Evolutionary conservation across 2,329 filamentous ascomycete genomes (phyloP), one percentile per base, ranked within the genome.

Genomic region (Fusarium zealandicum): DNA sequence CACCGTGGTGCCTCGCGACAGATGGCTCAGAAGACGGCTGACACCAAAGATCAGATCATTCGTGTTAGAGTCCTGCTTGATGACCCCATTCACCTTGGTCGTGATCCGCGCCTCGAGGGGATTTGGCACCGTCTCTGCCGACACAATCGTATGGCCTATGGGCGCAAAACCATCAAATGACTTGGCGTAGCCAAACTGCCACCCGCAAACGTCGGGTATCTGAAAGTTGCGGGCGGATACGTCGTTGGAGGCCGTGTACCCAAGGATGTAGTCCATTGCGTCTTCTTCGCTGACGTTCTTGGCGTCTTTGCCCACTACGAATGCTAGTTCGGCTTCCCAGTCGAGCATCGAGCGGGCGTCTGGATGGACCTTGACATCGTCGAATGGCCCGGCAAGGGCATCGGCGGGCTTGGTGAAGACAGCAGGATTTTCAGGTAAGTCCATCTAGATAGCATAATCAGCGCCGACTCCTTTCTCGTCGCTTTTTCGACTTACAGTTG

Each of bases 161-260:
- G 55, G 55, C 3, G 55, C 51, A 39, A 58, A 58, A 2, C 17
- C 40, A 18, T 59, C 55, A 8, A 59, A 59, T 0, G 51, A 46
- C 25, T 59, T 59, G 5, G 55, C 51, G 25, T 51, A 59, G 9
- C 55, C 51, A 42, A 46, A 55, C 20, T 59, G 55, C 1, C 53
- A 48, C 4, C 47, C 53, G 7, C 44, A 53, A 8, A 17, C 30
- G 9, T 38, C 49, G 13, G 52, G 37, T 31, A 43, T 44, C 16
- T 59, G 55, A 42, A 41, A 56, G 6, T 38, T 44, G 7, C 55
- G 38, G 2, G 46, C 38, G 4, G 51, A 56, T 13, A 59, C 30
- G 16, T 59, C 55, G 12, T 59, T 59, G 3, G 46, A 51, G 35
- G 49, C 32, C 1, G 55, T 49, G 35, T 56, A 59, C 11, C 55